Conservation (phyloP, 2,329 filamentous ascomycete species). For the Calonectria crousiana region DNA sequence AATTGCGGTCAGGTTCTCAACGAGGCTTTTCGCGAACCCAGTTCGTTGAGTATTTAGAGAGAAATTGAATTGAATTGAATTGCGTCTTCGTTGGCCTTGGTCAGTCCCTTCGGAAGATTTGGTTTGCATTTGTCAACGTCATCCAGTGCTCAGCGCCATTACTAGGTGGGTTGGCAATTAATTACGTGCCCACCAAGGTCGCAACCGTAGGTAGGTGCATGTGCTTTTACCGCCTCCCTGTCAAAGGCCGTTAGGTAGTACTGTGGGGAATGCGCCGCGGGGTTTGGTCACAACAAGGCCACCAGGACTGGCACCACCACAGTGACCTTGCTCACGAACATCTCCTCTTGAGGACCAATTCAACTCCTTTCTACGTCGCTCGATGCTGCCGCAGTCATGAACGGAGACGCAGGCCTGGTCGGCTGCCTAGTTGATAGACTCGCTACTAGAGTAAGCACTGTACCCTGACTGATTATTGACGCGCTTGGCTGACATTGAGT, state of each 20-base stretch:
- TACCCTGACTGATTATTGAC: conserved; percentile 16
- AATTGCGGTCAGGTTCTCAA: not conserved
- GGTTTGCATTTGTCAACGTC: not conserved
- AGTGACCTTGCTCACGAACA: conserved; percentile 15
- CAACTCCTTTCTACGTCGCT: conserved; percentile 30
- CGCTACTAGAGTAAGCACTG: conserved; percentile 66
- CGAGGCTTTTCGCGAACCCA: not conserved
- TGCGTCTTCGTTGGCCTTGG: no score
- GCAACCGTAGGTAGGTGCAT: not conserved
- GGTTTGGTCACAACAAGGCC: conserved; percentile 21
- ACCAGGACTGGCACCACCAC: conserved; percentile 6
- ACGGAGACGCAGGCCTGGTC: conserved; percentile 70
- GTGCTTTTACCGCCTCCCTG: conserved; percentile 8
- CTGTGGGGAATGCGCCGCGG: conserved; percentile 27
- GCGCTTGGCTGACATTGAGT: conserved; percentile 48
- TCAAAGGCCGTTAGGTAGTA: conserved; percentile 7
- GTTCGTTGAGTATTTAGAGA: not conserved
- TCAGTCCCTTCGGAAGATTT: not conserved
- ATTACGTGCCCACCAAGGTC: conserved; percentile 8
- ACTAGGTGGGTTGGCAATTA: not conserved
- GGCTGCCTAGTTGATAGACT: conserved; percentile 73
- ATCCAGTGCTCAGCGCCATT: not conserved
- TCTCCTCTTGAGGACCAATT: conserved; percentile 22
- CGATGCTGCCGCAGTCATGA: conserved; percentile 58
- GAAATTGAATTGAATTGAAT: not conserved